These are phyloP conservation scores for Leccinum discolor DNA, from an alignment of 1,284 basidiomycete species.

Conservation along the genomic window DNA sequence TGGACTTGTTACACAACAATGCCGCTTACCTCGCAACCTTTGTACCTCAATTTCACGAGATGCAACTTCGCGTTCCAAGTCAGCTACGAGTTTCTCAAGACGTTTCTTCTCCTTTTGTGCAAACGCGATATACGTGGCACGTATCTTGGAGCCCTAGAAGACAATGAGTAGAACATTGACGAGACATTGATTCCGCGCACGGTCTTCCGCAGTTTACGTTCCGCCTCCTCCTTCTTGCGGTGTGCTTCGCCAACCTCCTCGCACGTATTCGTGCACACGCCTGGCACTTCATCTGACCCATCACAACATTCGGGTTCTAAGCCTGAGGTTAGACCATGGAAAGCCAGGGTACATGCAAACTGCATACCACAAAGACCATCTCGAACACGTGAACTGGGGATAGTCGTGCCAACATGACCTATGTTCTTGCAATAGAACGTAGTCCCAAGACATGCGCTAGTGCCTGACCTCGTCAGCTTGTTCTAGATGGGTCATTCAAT, in stretches of 20 bases:
- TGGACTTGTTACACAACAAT: not conserved
- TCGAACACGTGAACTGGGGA: conserved; percentile 85
- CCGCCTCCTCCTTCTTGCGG: conserved; percentile 65
- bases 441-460: conserved; percentile 80
- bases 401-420: conserved; percentile 83
- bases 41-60: conserved; percentile 70
- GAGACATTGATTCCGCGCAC: conserved; percentile 42
- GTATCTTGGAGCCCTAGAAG: conserved; percentile 84
- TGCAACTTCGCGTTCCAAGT: conserved; percentile 59
- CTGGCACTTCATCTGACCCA: conserved; percentile 89
- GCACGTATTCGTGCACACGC: conserved; percentile 83
- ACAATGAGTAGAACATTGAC: not conserved
- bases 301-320: conserved; percentile 95
- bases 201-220: conserved; percentile 79
- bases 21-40: conserved; percentile 56
- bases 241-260: conserved; percentile 74
- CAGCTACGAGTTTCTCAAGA: conserved; percentile 61
- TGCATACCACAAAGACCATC: conserved; percentile 92
- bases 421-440: conserved; percentile 88
- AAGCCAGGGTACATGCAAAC: not conserved
- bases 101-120: conserved; percentile 88
- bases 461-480: conserved; percentile 52
- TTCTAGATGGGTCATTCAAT: not conserved
- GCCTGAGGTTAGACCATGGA: conserved; percentile 6
- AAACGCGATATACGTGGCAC: conserved; percentile 84